Evolutionary conservation across 2,329 filamentous ascomycete species (phyloP).

Genomic region (Sordariomycetes sp.): DNA sequence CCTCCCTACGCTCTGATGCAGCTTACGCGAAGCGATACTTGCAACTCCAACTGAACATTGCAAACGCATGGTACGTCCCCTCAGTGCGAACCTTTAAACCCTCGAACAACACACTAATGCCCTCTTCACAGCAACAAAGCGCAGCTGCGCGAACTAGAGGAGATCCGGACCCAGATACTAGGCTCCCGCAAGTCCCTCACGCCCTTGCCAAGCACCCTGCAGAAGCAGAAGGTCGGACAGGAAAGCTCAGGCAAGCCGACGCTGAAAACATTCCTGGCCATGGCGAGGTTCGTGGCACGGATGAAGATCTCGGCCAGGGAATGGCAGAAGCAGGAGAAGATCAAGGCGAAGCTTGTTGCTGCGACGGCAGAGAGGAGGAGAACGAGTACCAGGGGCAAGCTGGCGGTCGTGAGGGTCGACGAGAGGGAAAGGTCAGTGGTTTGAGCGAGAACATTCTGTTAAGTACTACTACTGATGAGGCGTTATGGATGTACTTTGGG

Average conservation of each 20-base stretch:
- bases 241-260: no score
- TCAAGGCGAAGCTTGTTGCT: constrained; percentile 36
- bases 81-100: constrained; percentile 2
- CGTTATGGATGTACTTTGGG: no score
- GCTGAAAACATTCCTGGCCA: constrained; percentile 34
- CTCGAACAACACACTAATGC: constrained; percentile 1
- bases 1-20: constrained; percentile 68
- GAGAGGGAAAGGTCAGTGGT: constrained; percentile 8
- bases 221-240: no score
- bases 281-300: constrained; percentile 43
- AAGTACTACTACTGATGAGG: not conserved
- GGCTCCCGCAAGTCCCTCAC: constrained; percentile 26
- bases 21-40: constrained; percentile 84
- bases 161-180: constrained; percentile 52
- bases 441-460: not conserved
- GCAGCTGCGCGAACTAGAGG: constrained; percentile 75
- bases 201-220: constrained; percentile 10
- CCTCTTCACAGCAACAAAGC: constrained; percentile 67
- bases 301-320: constrained; percentile 35
- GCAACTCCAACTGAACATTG: constrained; percentile 69
- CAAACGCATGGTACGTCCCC: constrained; percentile 75
- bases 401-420: constrained; percentile 30
- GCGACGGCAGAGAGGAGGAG: constrained; percentile 37
- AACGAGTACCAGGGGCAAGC: constrained; percentile 29
- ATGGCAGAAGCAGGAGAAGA: constrained; percentile 43